These are phyloP conservation scores for Westerdykella ornata DNA, from an alignment of 2,329 filamentous ascomycete genomes.

Conservation along the genomic window DNA sequence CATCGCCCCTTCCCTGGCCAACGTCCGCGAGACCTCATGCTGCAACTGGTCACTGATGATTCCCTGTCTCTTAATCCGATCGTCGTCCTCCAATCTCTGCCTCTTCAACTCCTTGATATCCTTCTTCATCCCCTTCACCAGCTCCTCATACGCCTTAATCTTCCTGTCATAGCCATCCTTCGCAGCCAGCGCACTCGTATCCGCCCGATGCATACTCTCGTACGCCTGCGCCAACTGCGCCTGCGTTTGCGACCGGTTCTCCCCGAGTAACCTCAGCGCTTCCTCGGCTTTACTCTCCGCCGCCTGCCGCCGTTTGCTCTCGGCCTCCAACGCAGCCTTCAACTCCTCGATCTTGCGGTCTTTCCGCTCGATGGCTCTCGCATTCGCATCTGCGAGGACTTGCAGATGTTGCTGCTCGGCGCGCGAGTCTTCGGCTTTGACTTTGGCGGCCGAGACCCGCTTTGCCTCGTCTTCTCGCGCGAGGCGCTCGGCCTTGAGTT, in stretches of 20 bases:
- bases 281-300: conserved; percentile 55
- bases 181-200: conserved; percentile 58
- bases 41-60: conserved; percentile 69
- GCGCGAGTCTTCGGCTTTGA: conserved; percentile 62
- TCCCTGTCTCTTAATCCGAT: conserved; percentile 48
- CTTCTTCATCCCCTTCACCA: conserved; percentile 50
- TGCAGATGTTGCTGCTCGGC: conserved; percentile 63
- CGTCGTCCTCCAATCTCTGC: conserved; percentile 24
- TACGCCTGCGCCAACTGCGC: conserved; percentile 55
- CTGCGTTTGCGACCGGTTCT: conserved; percentile 53
- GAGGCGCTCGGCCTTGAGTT: conserved; percentile 44
- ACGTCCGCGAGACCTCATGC: conserved; percentile 56
- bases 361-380: conserved; percentile 62
- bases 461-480: conserved; percentile 64
- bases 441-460: conserved; percentile 59
- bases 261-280: conserved; percentile 59
- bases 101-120: conserved; percentile 28
- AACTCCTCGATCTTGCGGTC: conserved; percentile 68
- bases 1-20: conserved; percentile 58
- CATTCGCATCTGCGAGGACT: conserved; percentile 64
- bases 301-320: conserved; percentile 55
- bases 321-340: conserved; percentile 56
- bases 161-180: conserved; percentile 66
- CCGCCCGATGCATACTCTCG: conserved; percentile 47
- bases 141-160: conserved; percentile 43